Evolutionary conservation across 495 filamentous ascomycete species (phyloP), one percentile per base, ranked within the genome.

Genomic region (Tuber melanosporum): DNA sequence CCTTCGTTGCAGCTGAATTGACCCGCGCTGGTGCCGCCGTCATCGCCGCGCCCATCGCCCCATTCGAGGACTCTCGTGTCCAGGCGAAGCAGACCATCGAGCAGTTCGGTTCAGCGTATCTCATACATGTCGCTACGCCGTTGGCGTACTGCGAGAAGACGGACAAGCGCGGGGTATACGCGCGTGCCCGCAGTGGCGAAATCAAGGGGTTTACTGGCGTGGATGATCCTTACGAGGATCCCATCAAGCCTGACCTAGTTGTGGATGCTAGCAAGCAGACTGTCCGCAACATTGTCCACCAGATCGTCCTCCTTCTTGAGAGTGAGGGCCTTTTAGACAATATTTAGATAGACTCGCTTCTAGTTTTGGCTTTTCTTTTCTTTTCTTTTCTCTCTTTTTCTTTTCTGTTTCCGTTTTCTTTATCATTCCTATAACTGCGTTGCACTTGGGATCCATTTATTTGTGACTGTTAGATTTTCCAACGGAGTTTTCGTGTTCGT

Each of bases 141-240:
- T 89, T 99, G 73, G 93, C 96, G 86, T 88, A 94, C 87, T 92
- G 91, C 85, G 95, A 99, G 88, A 91, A 91, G 89, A 97, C 94
- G 74, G 95, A 99, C 85, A 96, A 93, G 89, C 88, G 90, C 77
- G 96, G 95, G 41, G 91, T 98, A 80, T 99, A 99, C 86, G 88
- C 86, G 41, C 89, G 90, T 86, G 95, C 95, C 20, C 89, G 96
- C 73, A 88, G 86, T 14, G 95, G 95, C 22, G 94, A 98, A 88
- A 97, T 99, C 86, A 95, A 93, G 90, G 94, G 94, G 46, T 99
- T 99, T 88, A 99, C 95, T 45, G 95, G 95, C 82, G 95, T 99
- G 76, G 95, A 99, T 85, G 95, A 98, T 85, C 94, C 95, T 74
- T 99, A 98, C 84, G 95, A 99, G 90, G 83, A 85, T 76, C 95